Conservation (phyloP, 2,329 filamentous ascomycete genomes). For the Shiraia sp. region DNA sequence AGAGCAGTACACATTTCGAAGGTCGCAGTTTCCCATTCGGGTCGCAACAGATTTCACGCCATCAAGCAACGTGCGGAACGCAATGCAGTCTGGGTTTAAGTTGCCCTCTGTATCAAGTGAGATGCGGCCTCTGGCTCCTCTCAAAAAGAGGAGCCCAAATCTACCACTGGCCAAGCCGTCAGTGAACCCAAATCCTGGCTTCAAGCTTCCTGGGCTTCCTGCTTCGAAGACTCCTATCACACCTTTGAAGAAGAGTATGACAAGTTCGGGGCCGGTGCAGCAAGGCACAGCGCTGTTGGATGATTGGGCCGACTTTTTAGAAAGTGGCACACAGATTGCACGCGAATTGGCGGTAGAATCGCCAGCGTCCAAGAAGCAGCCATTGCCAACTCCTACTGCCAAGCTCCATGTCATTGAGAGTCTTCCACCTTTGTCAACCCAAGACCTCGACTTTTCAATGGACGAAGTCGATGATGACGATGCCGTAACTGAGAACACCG, state of each 20-base stretch:
- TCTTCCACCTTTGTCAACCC: conserved; percentile 41
- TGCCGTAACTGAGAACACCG: background rate
- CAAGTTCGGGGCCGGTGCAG: background rate
- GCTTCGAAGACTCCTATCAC: conserved; percentile 18
- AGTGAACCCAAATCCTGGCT: conserved; percentile 18
- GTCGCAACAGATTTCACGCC: conserved; percentile 24
- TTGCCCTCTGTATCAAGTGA: conserved; percentile 19
- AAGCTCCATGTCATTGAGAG: conserved; percentile 1
- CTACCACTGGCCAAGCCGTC: conserved; percentile 2
- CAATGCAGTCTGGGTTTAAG: conserved; percentile 23
- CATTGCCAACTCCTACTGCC: background rate
- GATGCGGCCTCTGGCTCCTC: conserved; percentile 1
- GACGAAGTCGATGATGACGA: conserved; percentile 47
- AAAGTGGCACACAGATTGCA: conserved; percentile 51
- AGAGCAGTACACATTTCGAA: conserved; percentile 25
- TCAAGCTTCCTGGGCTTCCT: conserved; percentile 31
- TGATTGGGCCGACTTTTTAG: conserved; percentile 48
- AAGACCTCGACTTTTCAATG: conserved; percentile 46
- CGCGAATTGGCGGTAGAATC: conserved; percentile 43
- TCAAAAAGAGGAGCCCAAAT: conserved; percentile 9
- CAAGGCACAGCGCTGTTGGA: conserved; percentile 13
- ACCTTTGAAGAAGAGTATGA: background rate
- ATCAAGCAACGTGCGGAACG: conserved; percentile 4
- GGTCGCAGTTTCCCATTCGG: conserved; percentile 40
- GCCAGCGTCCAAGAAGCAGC: no score